phyloP scores from a whole-genome alignment of 179 eudicot species.

The Vitellaria paradoxa region DNA sequence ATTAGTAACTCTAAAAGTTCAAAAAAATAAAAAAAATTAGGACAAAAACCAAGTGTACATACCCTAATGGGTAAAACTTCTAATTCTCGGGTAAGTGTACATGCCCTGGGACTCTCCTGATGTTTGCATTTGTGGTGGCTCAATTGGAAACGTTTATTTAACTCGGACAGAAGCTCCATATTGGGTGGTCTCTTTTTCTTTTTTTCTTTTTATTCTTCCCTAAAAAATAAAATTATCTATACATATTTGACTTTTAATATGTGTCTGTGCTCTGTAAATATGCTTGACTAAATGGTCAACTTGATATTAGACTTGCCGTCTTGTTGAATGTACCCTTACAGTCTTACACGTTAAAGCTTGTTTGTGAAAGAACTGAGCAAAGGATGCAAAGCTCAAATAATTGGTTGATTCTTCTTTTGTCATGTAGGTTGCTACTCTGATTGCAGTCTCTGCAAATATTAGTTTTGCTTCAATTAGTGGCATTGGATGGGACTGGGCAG shows the following conservation, averaged over 20 bases:
- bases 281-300: not conserved
- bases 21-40: too few species aligned
- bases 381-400: not conserved
- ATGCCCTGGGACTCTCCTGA: slow-evolving; percentile 63
- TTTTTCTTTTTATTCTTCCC: too few species aligned
- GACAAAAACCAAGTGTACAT: too few species aligned
- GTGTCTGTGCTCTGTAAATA: not conserved
- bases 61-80: too few species aligned
- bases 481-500: slow-evolving; percentile 91
- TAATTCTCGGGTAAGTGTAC: too few species aligned
- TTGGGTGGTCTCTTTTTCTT: not conserved
- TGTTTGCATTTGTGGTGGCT: slow-evolving; percentile 70
- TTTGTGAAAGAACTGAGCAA: not conserved
- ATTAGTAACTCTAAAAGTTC: too few species aligned
- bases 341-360: not conserved
- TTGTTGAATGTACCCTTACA: not conserved
- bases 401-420: slow-evolving; percentile 2
- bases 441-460: slow-evolving; percentile 66
- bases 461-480: slow-evolving; percentile 67
- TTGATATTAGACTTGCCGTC: not conserved
- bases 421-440: slow-evolving; percentile 68
- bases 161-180: not conserved
- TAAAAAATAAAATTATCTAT: too few species aligned
- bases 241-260: not conserved
- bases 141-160: slow-evolving; percentile 47